phyloP scores from a whole-genome alignment of 129 eudicot genomes.

The Chrysanthemum makinoi region DNA sequence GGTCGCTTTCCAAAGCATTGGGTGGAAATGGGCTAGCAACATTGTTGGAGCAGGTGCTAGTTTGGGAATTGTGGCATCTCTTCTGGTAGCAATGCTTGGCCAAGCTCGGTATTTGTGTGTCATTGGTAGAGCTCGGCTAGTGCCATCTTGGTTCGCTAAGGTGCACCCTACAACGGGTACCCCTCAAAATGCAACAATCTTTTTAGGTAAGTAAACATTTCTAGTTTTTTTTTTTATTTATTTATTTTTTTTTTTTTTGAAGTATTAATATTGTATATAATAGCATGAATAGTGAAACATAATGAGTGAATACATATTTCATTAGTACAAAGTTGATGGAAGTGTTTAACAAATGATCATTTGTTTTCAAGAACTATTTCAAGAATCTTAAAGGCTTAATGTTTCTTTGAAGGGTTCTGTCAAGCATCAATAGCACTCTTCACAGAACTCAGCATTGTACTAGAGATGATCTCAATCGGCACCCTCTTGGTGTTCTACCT shows the following conservation, averaged over 20 bases:
- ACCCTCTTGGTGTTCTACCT: conserved; percentile 71
- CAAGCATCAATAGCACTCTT: conserved; percentile 76
- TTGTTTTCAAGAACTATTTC: background rate
- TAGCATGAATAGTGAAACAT: background rate
- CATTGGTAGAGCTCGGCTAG: conserved; percentile 62
- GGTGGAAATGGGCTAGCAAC: conserved; percentile 74
- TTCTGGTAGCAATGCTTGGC: conserved; percentile 77
- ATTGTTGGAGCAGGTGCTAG: conserved; percentile 71
- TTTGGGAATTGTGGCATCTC: conserved; percentile 66
- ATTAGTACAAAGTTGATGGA: background rate
- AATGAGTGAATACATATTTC: background rate
- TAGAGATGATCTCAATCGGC: conserved; percentile 77
- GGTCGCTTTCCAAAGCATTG: conserved; percentile 54
- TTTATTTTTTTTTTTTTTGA: background rate
- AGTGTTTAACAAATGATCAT: background rate
- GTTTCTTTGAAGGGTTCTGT: conserved; percentile 49
- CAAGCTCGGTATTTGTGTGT: conserved; percentile 76
- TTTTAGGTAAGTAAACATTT: conserved; percentile 42
- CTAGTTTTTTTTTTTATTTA: background rate
- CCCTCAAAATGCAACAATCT: conserved; percentile 63
- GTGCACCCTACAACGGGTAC: conserved; percentile 75
- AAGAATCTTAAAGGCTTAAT: conserved; percentile 11
- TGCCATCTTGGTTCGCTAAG: conserved; percentile 72
- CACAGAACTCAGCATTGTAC: conserved; percentile 69
- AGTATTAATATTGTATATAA: background rate